Conservation (phyloP, 148 eudicot genomes). For the Arctostaphylos glauca region DNA sequence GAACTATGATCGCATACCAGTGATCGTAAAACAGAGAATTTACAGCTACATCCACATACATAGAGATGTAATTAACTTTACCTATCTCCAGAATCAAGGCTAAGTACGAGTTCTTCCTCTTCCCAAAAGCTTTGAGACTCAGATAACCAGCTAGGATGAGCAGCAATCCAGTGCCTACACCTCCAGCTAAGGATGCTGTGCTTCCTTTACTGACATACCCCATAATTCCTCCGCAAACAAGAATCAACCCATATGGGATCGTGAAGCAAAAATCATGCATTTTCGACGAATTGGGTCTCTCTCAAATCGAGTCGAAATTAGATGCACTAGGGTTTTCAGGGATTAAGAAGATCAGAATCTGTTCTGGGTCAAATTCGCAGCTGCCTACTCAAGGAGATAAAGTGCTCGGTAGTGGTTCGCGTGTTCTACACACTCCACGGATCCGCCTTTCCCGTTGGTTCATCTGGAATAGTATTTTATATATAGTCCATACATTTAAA, state of each 20-base stretch:
- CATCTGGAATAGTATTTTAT: background rate
- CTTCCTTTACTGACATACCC: slow-evolving; percentile 83
- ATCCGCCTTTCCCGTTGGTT: background rate
- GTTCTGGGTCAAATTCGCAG: background rate
- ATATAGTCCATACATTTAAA: no score
- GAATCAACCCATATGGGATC: slow-evolving; percentile 79
- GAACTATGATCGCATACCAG: background rate
- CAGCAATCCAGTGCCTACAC: slow-evolving; percentile 73
- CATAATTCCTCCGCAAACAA: slow-evolving; percentile 65
- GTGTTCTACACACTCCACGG: slow-evolving; percentile 6
- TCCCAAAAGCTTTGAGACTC: slow-evolving; percentile 67
- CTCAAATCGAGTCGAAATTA: background rate
- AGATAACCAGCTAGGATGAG: slow-evolving; percentile 83
- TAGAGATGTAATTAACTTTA: slow-evolving; percentile 15
- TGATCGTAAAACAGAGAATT: background rate
- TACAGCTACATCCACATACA: background rate
- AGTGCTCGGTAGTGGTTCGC: background rate
- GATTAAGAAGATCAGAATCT: background rate
- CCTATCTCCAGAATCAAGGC: slow-evolving; percentile 80
- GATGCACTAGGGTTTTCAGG: background rate
- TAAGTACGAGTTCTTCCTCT: slow-evolving; percentile 64
- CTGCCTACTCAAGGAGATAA: background rate
- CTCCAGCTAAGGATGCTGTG: slow-evolving; percentile 81
- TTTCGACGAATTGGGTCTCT: slow-evolving; percentile 20
- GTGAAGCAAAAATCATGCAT: slow-evolving; percentile 99